Evolutionary conservation across 164 flowering plant species (phyloP), one percentile per base, ranked within the genome.

Genomic region (Vitis rotundifolia): DNA sequence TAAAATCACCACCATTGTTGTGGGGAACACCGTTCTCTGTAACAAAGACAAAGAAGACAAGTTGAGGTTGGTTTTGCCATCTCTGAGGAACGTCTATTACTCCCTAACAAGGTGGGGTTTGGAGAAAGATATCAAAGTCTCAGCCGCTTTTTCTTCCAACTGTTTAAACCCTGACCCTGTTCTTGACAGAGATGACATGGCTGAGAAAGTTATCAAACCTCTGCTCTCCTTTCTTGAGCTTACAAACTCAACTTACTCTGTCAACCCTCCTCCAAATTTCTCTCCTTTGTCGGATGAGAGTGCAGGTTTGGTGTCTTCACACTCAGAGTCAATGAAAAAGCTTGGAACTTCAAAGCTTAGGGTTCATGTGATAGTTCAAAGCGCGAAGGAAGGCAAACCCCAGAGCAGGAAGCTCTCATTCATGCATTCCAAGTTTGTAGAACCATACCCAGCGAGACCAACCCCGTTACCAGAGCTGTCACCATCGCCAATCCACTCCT

Each of bases 91-190:
- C 82, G 37, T 94, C 31, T 76, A 78, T 75, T 71, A 84, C 73
- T 83, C 91, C 65, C 90, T 94, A 49, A 74, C 71, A 9, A 82
- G 93, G 68, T 89, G 94, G 97, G 96, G 89, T 72, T 83, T 91
- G 68, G 85, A 88, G 75, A 84, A 69, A 58, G 82, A 87, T 8
- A 88, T 91, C 78, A 88, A 81, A 59, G 87, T 87, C 31, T 81
- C 98, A 3, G 74, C 83, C 70, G 75, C 83, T 69, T 78, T 91
- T 67, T 78, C 88, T 60, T 65, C 72, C 11, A 63, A 66, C 52
- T 90, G 96, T 61, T 69, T 87, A 3, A 22, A 70, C 57, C 73
- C 79, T 66, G 0, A 65, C 31, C 72, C 79, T 66, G 67, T 55
- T 62, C 13, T 48, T 0, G 79, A 63, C 29, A 70, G 72, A 68